Evolutionary conservation across 305 asterid species (phyloP), one percentile per base, ranked within the genome.

Genomic region (Fraxinus paxiana): DNA sequence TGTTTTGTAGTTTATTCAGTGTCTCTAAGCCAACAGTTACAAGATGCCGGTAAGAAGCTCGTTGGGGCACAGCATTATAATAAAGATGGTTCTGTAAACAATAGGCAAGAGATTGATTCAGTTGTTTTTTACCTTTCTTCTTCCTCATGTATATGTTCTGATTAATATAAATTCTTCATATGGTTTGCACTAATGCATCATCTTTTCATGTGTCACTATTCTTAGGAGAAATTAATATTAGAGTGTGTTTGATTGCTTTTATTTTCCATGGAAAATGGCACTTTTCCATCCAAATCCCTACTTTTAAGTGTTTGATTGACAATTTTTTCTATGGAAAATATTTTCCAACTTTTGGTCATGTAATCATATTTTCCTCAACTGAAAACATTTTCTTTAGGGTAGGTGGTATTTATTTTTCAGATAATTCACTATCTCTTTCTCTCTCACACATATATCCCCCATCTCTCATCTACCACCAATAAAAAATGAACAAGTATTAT

Each of bases 51-150:
- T 59, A 84, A 83, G 92, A 94, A 94, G 94, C 98, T 96, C 73
- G 95, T 93, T 81, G 98, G 97, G 76, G 96, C 98, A 80, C 98
- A 92, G 82, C 99, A 94, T 88, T 94, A 92, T 88, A 94, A 96
- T 87, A 96, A 96, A 89, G 99, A 96, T 78, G 99, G 99, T 83
- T 73, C 91, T 80, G 91, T 96, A 79, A 94, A 93, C 81, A 92
- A 83, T 82, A 93, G 94, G 98, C 91, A 88, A 90, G 92, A 81
- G 81, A 83, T 28, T 67, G 54, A 51, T 30, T 54, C 77, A 59
- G 30, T 63, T 76, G 18, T 78, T 59, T 70, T 48, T 18, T 31
- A 65, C 43, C 33, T 75, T 18, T 59, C 30, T 20, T 59, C 26
- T 6, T 20, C 69, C 63, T 51, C 17, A 20, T 51, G 5, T 51